Conservation (phyloP, 2,329 filamentous ascomycete species). For the Sclerotinia subarctica region DNA sequence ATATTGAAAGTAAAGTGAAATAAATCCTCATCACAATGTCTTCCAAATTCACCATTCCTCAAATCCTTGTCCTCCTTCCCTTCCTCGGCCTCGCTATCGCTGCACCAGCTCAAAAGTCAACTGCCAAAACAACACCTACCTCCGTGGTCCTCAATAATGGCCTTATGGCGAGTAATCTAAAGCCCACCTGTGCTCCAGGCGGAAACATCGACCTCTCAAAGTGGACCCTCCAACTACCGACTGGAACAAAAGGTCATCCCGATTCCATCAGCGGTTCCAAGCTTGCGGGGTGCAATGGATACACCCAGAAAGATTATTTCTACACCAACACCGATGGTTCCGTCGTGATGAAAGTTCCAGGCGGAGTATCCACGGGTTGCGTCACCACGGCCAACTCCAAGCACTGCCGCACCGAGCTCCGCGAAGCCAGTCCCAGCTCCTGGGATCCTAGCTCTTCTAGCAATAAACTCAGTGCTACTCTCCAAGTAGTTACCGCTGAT, state of each 20-base stretch:
- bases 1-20: background rate
- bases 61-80: constrained; percentile 16
- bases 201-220: constrained; percentile 40
- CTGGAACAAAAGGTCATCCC: constrained; percentile 35
- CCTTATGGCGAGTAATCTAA: constrained; percentile 1
- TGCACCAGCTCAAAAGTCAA: constrained; percentile 1
- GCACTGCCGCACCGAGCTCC: constrained; percentile 45
- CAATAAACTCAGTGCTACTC: constrained; percentile 39
- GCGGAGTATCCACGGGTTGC: constrained; percentile 38
- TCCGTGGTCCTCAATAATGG: background rate
- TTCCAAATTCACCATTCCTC: constrained; percentile 1
- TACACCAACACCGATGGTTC: constrained; percentile 39
- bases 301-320: constrained; percentile 39
- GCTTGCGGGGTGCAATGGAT: constrained; percentile 42
- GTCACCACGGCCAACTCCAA: constrained; percentile 43
- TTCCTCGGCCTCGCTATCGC: constrained; percentile 11
- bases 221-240: constrained; percentile 43
- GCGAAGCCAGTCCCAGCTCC: constrained; percentile 39
- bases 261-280: constrained; percentile 36
- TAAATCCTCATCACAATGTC: constrained; percentile 4
- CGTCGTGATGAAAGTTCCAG: constrained; percentile 43
- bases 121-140: background rate
- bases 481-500: constrained; percentile 38
- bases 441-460: constrained; percentile 39
- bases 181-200: constrained; percentile 30